Evolutionary conservation across 2,329 filamentous ascomycete genomes (phyloP).

Genomic region (Beauveria australis): DNA sequence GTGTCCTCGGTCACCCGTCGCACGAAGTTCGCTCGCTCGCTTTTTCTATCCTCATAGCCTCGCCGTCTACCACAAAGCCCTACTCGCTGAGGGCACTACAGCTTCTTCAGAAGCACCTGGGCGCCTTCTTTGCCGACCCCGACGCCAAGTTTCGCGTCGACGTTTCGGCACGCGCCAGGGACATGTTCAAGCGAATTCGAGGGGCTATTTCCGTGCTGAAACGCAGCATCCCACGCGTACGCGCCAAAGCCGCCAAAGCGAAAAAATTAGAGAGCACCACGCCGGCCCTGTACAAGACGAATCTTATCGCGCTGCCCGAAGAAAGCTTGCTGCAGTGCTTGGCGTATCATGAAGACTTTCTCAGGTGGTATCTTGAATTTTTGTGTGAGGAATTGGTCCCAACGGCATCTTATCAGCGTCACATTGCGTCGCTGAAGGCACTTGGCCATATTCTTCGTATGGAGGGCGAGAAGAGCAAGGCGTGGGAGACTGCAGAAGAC

Average conservation of each 20-base stretch:
- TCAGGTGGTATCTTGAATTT: slow-evolving; percentile 68
- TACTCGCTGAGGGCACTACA: slow-evolving; percentile 55
- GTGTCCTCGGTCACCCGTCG: slow-evolving; percentile 47
- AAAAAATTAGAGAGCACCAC: slow-evolving; percentile 11
- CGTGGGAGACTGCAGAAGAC: slow-evolving; percentile 31
- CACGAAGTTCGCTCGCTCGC: slow-evolving; percentile 68
- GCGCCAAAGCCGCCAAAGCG: slow-evolving; percentile 27
- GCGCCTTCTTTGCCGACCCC: slow-evolving; percentile 69
- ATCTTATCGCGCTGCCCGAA: slow-evolving; percentile 31
- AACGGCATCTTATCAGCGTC: slow-evolving; percentile 82
- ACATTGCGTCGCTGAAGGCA: slow-evolving; percentile 71
- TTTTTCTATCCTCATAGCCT: slow-evolving; percentile 70
- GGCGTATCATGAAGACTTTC: slow-evolving; percentile 51
- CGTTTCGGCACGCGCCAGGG: slow-evolving; percentile 63
- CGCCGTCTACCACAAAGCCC: slow-evolving; percentile 64
- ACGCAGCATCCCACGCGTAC: slow-evolving; percentile 31
- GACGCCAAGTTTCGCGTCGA: slow-evolving; percentile 83
- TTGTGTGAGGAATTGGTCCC: slow-evolving; percentile 66
- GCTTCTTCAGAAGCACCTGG: slow-evolving; percentile 57
- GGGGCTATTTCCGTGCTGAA: slow-evolving; percentile 53
- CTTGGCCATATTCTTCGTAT: slow-evolving; percentile 59
- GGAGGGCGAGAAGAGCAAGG: slow-evolving; percentile 48
- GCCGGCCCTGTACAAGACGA: slow-evolving; percentile 30
- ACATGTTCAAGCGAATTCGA: slow-evolving; percentile 68
- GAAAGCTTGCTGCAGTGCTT: slow-evolving; percentile 31